Evolutionary conservation across 345 rosid genomes (phyloP), one percentile per base, ranked within the genome.

Genomic region (Melaleuca quinquenervia): DNA sequence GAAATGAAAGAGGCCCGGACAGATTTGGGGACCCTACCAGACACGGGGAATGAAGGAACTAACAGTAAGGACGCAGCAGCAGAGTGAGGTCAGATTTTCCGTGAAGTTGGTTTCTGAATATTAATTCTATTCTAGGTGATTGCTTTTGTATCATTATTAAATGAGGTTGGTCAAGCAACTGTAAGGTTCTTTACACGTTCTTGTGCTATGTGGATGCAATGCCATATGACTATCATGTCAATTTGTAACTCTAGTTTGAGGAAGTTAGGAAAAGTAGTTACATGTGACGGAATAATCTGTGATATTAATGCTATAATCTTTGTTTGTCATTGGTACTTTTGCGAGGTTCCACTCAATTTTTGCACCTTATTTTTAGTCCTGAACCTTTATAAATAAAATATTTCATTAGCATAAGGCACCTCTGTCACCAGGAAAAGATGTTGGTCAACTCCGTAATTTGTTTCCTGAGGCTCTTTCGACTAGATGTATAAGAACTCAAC

Each of bases 21-120:
- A 3, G 95, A 92, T 86, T 60, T 91, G 82, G 91, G 87, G 87
- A 93, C 95, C 48, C 91, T 92, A 90, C 92, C 95, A 0, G 90
- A 92, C 24, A 86, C 92, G 5, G 87, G 85, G 89, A 89, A 84
- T 53, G 89, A 86, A 82, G 87, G 86, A 15, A 89, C 84, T 20
- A 89, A 85, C 32, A 87, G 88, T 52, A 91, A 87, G 76, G 91
- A 92, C 74, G 87, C 88, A 16, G 94, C 95, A 82, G 87, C 95
- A 11, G 95, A 91, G 91, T 93, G 85, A 94, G 16, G 82, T 76
- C 85, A 64, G 74, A 70, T 49, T 52, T 82, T 56, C 82, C 24
- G 36, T 82, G 60, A 52, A 82, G 60, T 84, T 85, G 51, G 50
- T 32, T 86, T 52, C 29, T n/a, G 51, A 51, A 41, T 18, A 3